These are phyloP conservation scores for Paradendryphiella salina DNA, from an alignment of 2,329 filamentous ascomycete species.

Conservation along the genomic window DNA sequence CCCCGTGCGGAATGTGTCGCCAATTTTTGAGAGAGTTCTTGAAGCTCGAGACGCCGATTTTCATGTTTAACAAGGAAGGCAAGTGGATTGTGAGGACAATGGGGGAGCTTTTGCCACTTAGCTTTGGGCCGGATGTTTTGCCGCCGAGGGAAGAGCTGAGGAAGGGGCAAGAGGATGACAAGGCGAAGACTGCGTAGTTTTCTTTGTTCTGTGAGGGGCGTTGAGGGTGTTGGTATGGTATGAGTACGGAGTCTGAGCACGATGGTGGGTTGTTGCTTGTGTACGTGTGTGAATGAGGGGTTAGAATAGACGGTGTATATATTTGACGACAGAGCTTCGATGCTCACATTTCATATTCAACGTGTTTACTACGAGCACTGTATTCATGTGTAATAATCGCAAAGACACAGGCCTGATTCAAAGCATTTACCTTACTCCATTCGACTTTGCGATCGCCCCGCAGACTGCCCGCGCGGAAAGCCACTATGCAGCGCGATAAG, in stretches of 20 bases:
- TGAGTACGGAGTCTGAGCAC: neutral
- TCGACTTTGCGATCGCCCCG: neutral
- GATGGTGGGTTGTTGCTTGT: neutral
- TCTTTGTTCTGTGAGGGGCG: neutral
- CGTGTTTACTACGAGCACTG: neutral
- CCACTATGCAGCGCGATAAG: constrained; percentile 17
- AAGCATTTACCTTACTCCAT: neutral
- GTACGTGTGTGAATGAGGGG: neutral
- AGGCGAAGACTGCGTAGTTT: constrained; percentile 23
- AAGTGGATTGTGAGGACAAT: constrained; percentile 71
- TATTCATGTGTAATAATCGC: too few relatives aligned
- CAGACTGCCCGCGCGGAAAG: neutral
- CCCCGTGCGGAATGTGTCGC: constrained; percentile 92
- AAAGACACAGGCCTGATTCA: too few relatives aligned
- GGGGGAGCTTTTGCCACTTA: constrained; percentile 61
- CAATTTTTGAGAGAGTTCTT: constrained; percentile 68
- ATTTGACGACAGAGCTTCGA: neutral
- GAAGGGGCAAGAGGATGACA: constrained; percentile 32
- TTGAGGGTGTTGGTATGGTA: neutral
- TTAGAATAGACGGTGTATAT: neutral
- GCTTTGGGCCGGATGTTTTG: constrained; percentile 58
- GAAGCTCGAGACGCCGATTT: constrained; percentile 65
- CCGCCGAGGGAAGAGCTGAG: constrained; percentile 41
- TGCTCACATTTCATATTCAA: neutral
- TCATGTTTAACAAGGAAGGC: constrained; percentile 89